Evolutionary conservation across 345 rosid species (phyloP).

Genomic region (Salix suchowensis): DNA sequence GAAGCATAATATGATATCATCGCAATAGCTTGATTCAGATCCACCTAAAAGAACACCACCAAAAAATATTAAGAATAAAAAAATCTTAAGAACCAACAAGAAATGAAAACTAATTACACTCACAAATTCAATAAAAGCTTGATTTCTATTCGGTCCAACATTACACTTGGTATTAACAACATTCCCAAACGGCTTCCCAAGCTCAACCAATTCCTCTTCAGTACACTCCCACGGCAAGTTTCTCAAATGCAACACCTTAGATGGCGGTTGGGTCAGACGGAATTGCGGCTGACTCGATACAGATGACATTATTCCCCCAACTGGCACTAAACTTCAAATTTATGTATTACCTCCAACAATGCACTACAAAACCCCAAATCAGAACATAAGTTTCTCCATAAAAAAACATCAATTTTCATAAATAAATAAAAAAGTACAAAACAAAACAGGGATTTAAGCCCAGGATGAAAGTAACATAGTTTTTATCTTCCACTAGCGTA

Average conservation of each 20-base stretch:
- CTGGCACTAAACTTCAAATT: not conserved
- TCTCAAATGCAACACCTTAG: conserved; percentile 96
- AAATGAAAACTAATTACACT: conserved; percentile 25
- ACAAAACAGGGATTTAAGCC: not conserved
- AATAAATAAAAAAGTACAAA: not conserved
- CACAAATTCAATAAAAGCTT: conserved; percentile 98
- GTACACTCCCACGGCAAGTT: conserved; percentile 99
- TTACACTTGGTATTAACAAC: conserved; percentile 97
- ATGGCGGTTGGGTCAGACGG: conserved; percentile 96
- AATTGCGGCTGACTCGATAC: conserved; percentile 97
- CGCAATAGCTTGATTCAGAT: conserved; percentile 93
- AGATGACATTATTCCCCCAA: conserved; percentile 74
- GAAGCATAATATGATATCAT: conserved; percentile 97
- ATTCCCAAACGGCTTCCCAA: conserved; percentile 95
- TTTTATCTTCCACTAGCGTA: not conserved
- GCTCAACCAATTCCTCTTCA: conserved; percentile 86
- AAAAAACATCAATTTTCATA: not conserved
- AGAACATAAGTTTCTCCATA: not conserved
- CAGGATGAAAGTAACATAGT: not conserved
- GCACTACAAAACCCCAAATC: not conserved
- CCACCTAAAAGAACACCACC: conserved; percentile 46
- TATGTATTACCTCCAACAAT: not conserved
- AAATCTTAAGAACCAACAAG: not conserved
- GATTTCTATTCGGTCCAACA: conserved; percentile 96
- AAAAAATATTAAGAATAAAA: not conserved